Evolutionary conservation across 768 basidiomycete genomes (phyloP).

Genomic region (Lentinula edodes): DNA sequence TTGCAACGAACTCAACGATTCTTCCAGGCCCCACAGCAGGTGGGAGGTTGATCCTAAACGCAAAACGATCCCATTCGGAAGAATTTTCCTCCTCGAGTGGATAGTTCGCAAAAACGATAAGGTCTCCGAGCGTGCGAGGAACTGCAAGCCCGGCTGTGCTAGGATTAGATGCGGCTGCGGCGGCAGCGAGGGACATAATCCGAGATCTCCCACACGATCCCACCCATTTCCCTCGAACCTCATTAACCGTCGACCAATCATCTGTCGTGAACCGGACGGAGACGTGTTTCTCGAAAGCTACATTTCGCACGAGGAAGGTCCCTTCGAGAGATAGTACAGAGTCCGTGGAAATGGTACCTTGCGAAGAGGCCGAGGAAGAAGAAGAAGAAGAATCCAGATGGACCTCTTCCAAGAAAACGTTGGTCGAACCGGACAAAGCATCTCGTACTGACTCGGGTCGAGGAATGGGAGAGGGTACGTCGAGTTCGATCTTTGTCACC

Average conservation of each 20-base stretch:
- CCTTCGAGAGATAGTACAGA: conserved; percentile 33
- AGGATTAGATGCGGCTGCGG: not conserved
- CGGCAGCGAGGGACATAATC: not conserved
- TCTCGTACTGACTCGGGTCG: not conserved
- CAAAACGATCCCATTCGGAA: conserved; percentile 49
- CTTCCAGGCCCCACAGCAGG: conserved; percentile 16
- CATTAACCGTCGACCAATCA: conserved; percentile 89
- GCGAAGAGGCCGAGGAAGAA: not conserved
- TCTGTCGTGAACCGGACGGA: conserved; percentile 88
- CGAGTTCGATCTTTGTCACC: not conserved
- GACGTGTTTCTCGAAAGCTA: conserved; percentile 83
- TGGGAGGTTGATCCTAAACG: conserved; percentile 52
- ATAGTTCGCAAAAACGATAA: conserved; percentile 20
- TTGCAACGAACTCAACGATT: conserved; percentile 35
- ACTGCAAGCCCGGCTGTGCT: not conserved
- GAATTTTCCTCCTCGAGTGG: not conserved
- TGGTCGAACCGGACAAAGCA: not conserved
- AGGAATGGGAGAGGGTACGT: not conserved
- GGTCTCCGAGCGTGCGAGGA: conserved; percentile 24
- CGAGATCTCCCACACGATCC: not conserved
- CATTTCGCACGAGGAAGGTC: conserved; percentile 76
- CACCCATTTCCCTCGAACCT: conserved; percentile 54
- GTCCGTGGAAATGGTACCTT: not conserved
- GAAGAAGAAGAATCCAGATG: not conserved
- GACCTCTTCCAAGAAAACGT: not conserved